Conservation (phyloP, 2,329 filamentous ascomycete genomes). For the Aspergillus sp. region DNA sequence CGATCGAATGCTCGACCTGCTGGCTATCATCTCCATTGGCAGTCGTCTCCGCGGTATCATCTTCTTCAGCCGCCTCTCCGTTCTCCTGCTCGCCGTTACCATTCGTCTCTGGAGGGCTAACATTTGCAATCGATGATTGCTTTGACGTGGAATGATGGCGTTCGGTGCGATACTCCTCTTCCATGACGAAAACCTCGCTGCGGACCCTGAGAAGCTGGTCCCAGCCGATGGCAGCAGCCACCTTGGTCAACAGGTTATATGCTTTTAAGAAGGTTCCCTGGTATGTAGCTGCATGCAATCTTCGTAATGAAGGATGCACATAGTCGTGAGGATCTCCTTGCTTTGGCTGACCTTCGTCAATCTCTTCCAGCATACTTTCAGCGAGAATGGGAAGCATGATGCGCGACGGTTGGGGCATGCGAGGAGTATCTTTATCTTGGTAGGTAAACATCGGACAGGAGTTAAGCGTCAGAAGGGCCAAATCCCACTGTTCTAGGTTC, state of each 20-base stretch:
- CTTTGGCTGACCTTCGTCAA: slow-evolving; percentile 79
- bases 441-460: slow-evolving; percentile 99
- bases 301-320: slow-evolving; percentile 83
- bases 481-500: slow-evolving; percentile 92
- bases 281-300: slow-evolving; percentile 85
- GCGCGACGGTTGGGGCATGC: slow-evolving; percentile 90
- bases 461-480: slow-evolving; percentile 92
- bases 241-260: slow-evolving; percentile 90
- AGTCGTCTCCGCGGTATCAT: slow-evolving; percentile 30
- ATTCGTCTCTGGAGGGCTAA: slow-evolving; percentile 42
- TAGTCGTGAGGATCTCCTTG: slow-evolving; percentile 80
- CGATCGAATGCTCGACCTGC: slow-evolving; percentile 56
- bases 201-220: slow-evolving; percentile 92
- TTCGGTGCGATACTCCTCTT: slow-evolving; percentile 95
- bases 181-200: slow-evolving; percentile 98
- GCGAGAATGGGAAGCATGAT: slow-evolving; percentile 84
- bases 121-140: slow-evolving; percentile 25
- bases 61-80: slow-evolving; percentile 35
- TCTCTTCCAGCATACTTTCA: slow-evolving; percentile 91
- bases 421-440: slow-evolving; percentile 93
- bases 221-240: slow-evolving; percentile 97
- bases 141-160: slow-evolving; percentile 40
- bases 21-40: slow-evolving; percentile 39
- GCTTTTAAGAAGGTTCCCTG: slow-evolving; percentile 95
- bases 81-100: slow-evolving; percentile 37